Evolutionary conservation across 768 basidiomycete genomes (phyloP), one percentile per base, ranked within the genome.

Genomic region (Leucosporidium yakuticum): DNA sequence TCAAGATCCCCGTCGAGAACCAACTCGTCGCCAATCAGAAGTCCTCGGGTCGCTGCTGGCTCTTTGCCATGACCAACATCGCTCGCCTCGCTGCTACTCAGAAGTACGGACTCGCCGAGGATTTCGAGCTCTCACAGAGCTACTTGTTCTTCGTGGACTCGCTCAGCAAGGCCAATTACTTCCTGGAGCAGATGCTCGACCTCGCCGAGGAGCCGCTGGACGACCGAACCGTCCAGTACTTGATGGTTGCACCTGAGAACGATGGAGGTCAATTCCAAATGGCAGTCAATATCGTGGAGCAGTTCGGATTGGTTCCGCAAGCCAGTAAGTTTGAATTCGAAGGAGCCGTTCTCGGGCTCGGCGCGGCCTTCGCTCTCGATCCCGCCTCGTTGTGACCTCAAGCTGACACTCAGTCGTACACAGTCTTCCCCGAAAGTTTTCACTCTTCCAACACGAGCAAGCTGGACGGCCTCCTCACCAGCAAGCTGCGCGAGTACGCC

Each of bases 141-240:
- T 94, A 95, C 79, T 83, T 94, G 32, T 94, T 94, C 83, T 92
- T 96, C 83, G 95, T 87, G 83, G 92, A 96, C 80, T 63, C 63
- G 49, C 65, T 70, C 23, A 21, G 25, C 39, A 67, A 81, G 80
- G 81, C 87, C 53, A 93, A 93, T 79, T 92, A 90, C 80, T 95
- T 89, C 79, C 86, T 97, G 20, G 94, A 97, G 79, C 83, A 88
- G 48, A 84, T 88, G 51, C 88, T 97, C 73, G 82, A 94, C 79
- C 83, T 88, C 63, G 86, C 86, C 0, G 85, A 89, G 70, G 83
- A 86, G 49, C 87, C 89, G 4, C 79, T 92, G 60, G 90, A 95
- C 61, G 87, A 90, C 76, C 85, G 92, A 8, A 50, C 32, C 1
- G 44, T 71, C 12, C 56, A 51, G 11, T 63, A 54, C 80, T 84